Base-by-base conservation (phyloP, 2,329 filamentous ascomycete genomes). In the Fusarium redolens region DNA sequence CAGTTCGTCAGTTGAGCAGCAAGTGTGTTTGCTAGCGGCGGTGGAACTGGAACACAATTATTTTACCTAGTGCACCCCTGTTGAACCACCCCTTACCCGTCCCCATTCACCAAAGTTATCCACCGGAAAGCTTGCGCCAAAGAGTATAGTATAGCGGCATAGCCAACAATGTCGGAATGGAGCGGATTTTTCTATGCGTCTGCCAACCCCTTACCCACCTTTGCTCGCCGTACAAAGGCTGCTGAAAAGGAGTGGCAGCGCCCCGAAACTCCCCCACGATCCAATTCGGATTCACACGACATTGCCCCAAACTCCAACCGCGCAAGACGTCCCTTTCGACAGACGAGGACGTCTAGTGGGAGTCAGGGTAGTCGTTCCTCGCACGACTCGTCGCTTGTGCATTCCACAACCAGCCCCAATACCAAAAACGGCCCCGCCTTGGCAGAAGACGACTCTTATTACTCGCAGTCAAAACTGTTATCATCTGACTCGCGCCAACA, bases 141-240 rank as follows among this genome's bases (percentile, higher is more conserved):
- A 78, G 66, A 75, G 74, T 68, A 77, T 76, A 51, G 31, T 35
- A 51, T 35, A 51, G 31, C 48, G 31, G 48, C 48, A 51, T 20
- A 75, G 74, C 59, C 69, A 72, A 78, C 68, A 72, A 78, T 78
- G 77, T 78, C 77, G 76, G 77, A 78, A 77, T 78, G 77, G 77
- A 78, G 76, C 71, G 77, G 77, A 72, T 77, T 78, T 75, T 70
- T 72, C 69, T 78, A 76, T 71, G 72, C 75, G 68, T 71, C 75
- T 71, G 72, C 73, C 66, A 75, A 78, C 77, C 77, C 77, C 75
- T 78, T 78, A 76, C 69, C 76, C 76, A 77, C 76, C 76, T 77
- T 70, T 65, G 30, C 54, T 71, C 74, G 64, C 61, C 64, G 68
- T 59, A 61, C 65, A 61, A 68, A 76, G 58, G 66, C 72, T 77